phyloP scores from a whole-genome alignment of 1,139 yeast genomes.

The Eremothecium sinecaudum region DNA sequence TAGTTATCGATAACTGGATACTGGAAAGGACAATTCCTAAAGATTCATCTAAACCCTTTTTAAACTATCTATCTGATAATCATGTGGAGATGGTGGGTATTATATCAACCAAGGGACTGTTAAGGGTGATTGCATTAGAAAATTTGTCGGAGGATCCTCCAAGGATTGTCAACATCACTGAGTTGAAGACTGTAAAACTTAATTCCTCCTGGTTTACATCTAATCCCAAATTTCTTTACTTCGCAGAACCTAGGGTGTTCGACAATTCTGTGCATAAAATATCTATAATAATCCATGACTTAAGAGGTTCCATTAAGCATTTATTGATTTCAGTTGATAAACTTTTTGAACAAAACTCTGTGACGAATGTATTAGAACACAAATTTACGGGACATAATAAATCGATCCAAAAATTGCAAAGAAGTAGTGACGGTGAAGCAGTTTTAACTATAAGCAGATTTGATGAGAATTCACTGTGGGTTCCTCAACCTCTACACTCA shows the following conservation, averaged over 20 bases:
- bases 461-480: conserved; percentile 57
- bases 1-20: conserved; percentile 50
- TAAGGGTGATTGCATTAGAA: conserved; percentile 42
- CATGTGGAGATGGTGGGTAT: conserved; percentile 52
- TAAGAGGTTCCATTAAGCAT: conserved; percentile 42
- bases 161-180: conserved; percentile 26
- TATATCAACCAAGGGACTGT: conserved; percentile 37
- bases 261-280: conserved; percentile 28
- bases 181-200: conserved; percentile 19
- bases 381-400: conserved; percentile 81
- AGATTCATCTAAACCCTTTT: conserved; percentile 7
- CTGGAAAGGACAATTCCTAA: conserved; percentile 34
- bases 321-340: conserved; percentile 35
- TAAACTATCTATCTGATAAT: conserved; percentile 17
- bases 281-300: conserved; percentile 42
- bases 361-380: conserved; percentile 32
- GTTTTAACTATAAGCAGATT: conserved; percentile 45
- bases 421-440: conserved; percentile 56
- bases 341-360: conserved; percentile 25
- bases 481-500: conserved; percentile 28
- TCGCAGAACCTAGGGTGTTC: conserved; percentile 30
- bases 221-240: conserved; percentile 29
- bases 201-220: conserved; percentile 10
- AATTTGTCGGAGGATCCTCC: conserved; percentile 47
- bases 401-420: conserved; percentile 56